Conservation (phyloP, 495 filamentous ascomycete genomes). For the Lichenothelia convexa region DNA sequence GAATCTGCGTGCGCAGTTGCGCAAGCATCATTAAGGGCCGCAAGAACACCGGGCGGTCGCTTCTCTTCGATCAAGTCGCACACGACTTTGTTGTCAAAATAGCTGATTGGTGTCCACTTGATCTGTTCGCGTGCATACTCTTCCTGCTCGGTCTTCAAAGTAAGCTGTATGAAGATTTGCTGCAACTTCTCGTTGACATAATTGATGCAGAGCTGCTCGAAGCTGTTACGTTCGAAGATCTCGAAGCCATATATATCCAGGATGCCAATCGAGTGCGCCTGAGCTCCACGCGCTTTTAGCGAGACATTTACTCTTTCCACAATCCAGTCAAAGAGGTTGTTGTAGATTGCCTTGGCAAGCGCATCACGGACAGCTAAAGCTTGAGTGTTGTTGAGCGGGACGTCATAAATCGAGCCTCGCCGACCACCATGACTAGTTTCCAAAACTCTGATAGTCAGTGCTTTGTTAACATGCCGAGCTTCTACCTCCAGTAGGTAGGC, state of each 20-base stretch:
- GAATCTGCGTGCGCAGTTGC: conserved; percentile 94
- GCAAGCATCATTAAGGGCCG: conserved; percentile 91
- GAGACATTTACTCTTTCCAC: conserved; percentile 83
- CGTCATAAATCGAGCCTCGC: conserved; percentile 69
- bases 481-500: conserved; percentile 89
- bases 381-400: conserved; percentile 77
- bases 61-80: conserved; percentile 93
- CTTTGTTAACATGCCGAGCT: conserved; percentile 59
- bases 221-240: conserved; percentile 98
- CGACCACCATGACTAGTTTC: conserved; percentile 77
- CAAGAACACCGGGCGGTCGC: conserved; percentile 83
- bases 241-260: conserved; percentile 99
- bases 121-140: conserved; percentile 96
- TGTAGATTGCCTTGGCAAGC: conserved; percentile 83
- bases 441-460: conserved; percentile 72
- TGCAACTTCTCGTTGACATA: conserved; percentile 99
- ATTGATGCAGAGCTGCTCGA: conserved; percentile 99
- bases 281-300: conserved; percentile 54
- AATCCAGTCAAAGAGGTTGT: conserved; percentile 98
- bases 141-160: conserved; percentile 91
- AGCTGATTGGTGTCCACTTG: conserved; percentile 96
- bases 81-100: conserved; percentile 99
- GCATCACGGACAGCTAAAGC: conserved; percentile 89
- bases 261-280: conserved; percentile 82
- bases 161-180: conserved; percentile 98